Evolutionary conservation across 2,329 filamentous ascomycete genomes (phyloP), one percentile per base, ranked within the genome.

Genomic region (Nemania sp.): DNA sequence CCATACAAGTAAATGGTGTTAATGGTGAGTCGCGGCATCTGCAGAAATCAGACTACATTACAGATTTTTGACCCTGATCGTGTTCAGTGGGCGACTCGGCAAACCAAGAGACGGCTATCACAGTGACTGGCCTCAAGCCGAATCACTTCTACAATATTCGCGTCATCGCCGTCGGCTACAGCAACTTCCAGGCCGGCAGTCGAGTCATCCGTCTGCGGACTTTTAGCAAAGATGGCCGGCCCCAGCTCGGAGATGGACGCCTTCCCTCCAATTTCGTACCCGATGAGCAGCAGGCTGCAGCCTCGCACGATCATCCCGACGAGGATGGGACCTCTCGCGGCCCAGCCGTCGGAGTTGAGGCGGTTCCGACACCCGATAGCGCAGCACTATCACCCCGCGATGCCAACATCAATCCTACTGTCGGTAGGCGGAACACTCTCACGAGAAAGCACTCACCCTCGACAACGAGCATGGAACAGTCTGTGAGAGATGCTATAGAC

Each of bases 111-210:
- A 91, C 88, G 0, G 89, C 91, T n/a, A 91, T 97, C 48, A 92
- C 90, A 40, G 91, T 99, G 50, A 91, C 89, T 26, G 91, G 92
- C 33, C 79, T 99, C 6, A 86, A 88, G 64, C 91, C 94, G 0
- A 86, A 88, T 61, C 89, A 90, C 65, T 95, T 92, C 66, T 97
- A 97, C 74, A 95, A 96, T 61, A 86, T 99, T 23, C 88, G 93
- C 56, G 90, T 97, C 49, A 89, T 97, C 62, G 91, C 93, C 33
- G 88, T 97, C 49, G 96, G 93, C 43, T 84, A 88, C 24, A 91
- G 92, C 63, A 95, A 94, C 71, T 97, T 97, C 66, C 91, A 96
- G 68, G 91, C 92, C 0, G 89, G 90, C 31, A 97, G 94, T 70
- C 81, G 85, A 5, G 84, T 95, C 31, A 86, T 97, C 60, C 88